Base-by-base conservation (phyloP, 192 early-diverging fungal genomes). In the Coemansia nantahalensis region DNA sequence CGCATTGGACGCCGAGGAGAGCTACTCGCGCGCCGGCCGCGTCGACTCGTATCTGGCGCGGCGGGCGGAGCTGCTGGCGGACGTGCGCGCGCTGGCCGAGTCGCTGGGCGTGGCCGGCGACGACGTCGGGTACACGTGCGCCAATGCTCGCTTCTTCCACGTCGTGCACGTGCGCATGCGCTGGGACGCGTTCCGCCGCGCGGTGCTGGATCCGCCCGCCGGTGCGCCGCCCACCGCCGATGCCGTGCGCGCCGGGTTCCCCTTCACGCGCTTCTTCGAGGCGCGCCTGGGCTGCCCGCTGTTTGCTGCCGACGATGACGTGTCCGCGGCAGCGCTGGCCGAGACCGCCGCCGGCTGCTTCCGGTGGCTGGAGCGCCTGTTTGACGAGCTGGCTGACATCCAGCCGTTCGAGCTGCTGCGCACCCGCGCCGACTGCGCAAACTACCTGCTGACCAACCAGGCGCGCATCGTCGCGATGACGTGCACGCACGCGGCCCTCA, bases 381-480 rank as follows among this genome's bases (percentile, higher is more conserved):
- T 97, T 78, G 83, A 80, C 14, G 88, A 97, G 62, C 69, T 97
- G 16, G 87, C 91, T 32, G 92, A 94, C 36, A 84, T 98, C 23
- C 86, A 91, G 48, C 86, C 95, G 3, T 97, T 99, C 62, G 97
- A 99, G 71, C 72, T 99, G 30, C 68, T 99, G 45, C 69, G 88
- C 13, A 86, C 82, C 11, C 71, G 80, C 39, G 68, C 71, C 39
- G 94, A 96, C 39, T 81, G 95, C 22, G 80, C 88, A 23, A 89
- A 94, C 60, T 98, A 97, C 63, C 56, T 99, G 42, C 72, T 99
- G 41, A 88, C 93, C 10, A 96, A 92, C 48, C 93, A 98, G 68
- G 95, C 97, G 32, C 86, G 88, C 49, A 92, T 99, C 18, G 88
- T 98, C 47, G 95, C 94, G 19, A 90, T 99, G 88, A 99, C 97